Base-by-base conservation (phyloP, 2,329 filamentous ascomycete species). In the Seiridium unicorne region DNA sequence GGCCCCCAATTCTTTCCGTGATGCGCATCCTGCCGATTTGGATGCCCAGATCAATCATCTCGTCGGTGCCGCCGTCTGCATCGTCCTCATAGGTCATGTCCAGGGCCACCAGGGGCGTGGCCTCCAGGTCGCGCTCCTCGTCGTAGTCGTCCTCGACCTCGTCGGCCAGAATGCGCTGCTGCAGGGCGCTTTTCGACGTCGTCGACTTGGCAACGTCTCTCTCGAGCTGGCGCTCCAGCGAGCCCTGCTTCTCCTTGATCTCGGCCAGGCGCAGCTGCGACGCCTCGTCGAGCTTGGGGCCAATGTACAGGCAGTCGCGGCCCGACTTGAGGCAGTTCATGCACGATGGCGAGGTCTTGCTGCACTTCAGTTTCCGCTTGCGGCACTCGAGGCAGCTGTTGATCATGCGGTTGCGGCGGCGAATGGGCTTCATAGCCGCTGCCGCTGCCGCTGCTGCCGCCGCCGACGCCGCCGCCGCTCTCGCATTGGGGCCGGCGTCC, bases 201-300 rank as follows among this genome's bases (percentile, higher is more conserved):
- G 72, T 70, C 9, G 75, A 78, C 59, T 81, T 81, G 13, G 84
- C 86, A 36, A 90, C 84, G 70, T 91, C 88, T 48, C 86, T 78
- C 72, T 92, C 90, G 5, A 92, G 79, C 59, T 87, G 84, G 57
- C 86, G 81, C 74, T 92, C 90, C 18, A 92, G 75, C 7, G 84
- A 85, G 34, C 89, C 89, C 73, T 92, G 90, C 73, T 89, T 89
- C 72, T 93, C 90, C 75, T 93, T 93, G 72, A 93, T 88, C 68
- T 92, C 88, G 3, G 88, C 89, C 58, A 93, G 79, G 66, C 87
- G 88, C 66, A 88, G 80, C 72, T 91, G 88, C 57, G 86, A 86
- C 6, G 84, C 85, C 62, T 89, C 82, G 71, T 92, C 89, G n/a
- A 90, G 77, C 31, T 86, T 83, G 0, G 86, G 83, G 2, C 86